Base-by-base conservation (phyloP, 164 flowering plant species). In the Stephania cephalantha region DNA sequence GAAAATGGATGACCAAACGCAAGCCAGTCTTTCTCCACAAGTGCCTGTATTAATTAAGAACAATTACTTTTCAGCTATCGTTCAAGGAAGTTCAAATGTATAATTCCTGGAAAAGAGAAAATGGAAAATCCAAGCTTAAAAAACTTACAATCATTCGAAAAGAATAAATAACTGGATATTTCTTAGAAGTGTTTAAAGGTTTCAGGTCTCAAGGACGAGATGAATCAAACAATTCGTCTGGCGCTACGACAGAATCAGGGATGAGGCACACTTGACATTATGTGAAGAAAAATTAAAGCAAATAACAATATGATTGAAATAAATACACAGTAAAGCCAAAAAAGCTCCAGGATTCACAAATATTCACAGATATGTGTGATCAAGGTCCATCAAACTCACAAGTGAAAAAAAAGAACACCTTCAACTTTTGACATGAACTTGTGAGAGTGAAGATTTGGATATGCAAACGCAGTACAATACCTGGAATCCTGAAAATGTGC, bases 1-100 rank as follows among this genome's bases (percentile, higher is more conserved):
- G 97, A 76, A 89, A 94, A 96, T 75, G 99, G 98, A 87, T 96
- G 99, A 50, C 99, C 98, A 86, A 94, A 96, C 75, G 98, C 90
- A 79, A 94, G 92, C 99, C 99, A 96, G 78, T 96, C 99, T 77
- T 96, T 96, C 75, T 96, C 99, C 63, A 94, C 88, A 52, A 96
- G 98, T 65, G 95, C 99, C 99, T 96, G 87, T 44, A 76, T 46
- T 83, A 78, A 35, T 75, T 6, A 70, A 48, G 69, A 75, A 13
- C 73, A 50, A 66, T 42, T 22, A 44, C 58, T 69, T 20, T 53
- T 45, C 52, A 53, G 17, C 20, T 22, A 12, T 42, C 50, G 30
- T 46, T 45, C 55, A 73, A 63, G 68, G 7, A 46, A 52, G 17
- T 18, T 58, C 25, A 20, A 10, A n/a, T 61, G 68, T 4, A 71